Base-by-base conservation (phyloP, 2,329 filamentous ascomycete genomes). In the Apiospora sp. region DNA sequence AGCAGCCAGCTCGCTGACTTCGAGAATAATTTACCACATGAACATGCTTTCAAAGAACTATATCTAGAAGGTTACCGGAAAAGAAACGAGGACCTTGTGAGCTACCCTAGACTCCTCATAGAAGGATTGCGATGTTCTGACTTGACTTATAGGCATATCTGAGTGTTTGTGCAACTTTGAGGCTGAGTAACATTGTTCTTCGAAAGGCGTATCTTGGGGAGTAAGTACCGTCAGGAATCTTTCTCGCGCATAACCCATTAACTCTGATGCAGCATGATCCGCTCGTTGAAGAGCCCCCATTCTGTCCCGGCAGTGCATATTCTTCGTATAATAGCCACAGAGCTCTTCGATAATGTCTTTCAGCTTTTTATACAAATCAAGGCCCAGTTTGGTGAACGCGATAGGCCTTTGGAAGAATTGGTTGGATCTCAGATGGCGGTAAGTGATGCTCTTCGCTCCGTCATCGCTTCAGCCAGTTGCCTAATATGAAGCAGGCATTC, bases 101-200 rank as follows among this genome's bases (percentile, higher is more conserved):
- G 83, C 77, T 24, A 3, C 4, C 43, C 4, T 51, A 19, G 12
- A 12, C 19, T 14, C 30, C 24, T 10, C 1, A 41, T 13, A 7
- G 5, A 30, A 16, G 16, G 12, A 10, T 22, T 37, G 27, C 30
- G 19, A 41, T n/a, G 34, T 41, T 13, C 34, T 64, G 34, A 64
- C 34, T 3, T 8, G 5, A 64, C 3, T 13, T 22, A 41, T 37
- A 88, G 87, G 87, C 86, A 0, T 90, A 90, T 76, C 82, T 89
- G 14, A 86, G 86, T 58, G 84, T 89, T 6, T 89, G 87, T 4
- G 89, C 89, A 82, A 85, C 87, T 71, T 84, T 87, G 1, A 84
- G 88, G 3, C 83, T 90, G 6, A 89, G 87, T 77, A 88, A 90
- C 72, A 89, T 90, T 71, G 85, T 90, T 19, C 79, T 89, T 30